Evolutionary conservation across 164 flowering plant species (phyloP).

Genomic region (Taxillus chinensis): DNA sequence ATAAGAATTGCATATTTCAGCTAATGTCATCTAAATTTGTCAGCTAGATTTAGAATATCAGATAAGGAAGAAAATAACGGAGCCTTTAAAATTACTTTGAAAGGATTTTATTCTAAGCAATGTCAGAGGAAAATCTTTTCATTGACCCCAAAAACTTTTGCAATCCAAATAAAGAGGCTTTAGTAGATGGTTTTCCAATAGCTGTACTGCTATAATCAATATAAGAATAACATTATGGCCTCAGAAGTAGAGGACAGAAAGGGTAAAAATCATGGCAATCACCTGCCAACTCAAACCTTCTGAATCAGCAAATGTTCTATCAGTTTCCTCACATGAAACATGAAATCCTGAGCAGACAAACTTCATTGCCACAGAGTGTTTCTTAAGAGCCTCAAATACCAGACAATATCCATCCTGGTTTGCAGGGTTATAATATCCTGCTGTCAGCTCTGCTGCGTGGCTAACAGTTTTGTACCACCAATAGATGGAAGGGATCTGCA

Average conservation of each 20-base stretch:
- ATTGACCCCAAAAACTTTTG: no score
- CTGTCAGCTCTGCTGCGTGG: slow-evolving; percentile 91
- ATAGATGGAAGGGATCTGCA: slow-evolving; percentile 77
- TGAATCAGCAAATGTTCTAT: slow-evolving; percentile 56
- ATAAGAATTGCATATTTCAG: no score
- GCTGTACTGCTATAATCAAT: no score
- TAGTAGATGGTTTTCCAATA: no score
- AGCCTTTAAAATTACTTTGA: no score
- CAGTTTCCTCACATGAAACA: slow-evolving; percentile 25
- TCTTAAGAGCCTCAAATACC: slow-evolving; percentile 51
- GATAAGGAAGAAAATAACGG: no score
- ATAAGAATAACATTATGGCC: neutral
- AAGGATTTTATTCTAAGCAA: no score
- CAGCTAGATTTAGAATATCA: no score
- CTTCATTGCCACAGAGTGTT: slow-evolving; percentile 49
- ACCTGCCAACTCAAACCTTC: slow-evolving; percentile 86
- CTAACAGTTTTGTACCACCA: slow-evolving; percentile 94
- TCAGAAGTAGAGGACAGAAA: neutral
- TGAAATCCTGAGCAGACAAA: slow-evolving; percentile 38
- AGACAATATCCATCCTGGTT: slow-evolving; percentile 78
- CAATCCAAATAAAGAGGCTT: no score
- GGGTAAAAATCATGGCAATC: neutral
- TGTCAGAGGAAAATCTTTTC: no score
- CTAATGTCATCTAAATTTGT: neutral
- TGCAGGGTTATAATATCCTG: slow-evolving; percentile 74